Evolutionary conservation across 2,329 filamentous ascomycete genomes (phyloP).

Genomic region (Fusarium sp.): DNA sequence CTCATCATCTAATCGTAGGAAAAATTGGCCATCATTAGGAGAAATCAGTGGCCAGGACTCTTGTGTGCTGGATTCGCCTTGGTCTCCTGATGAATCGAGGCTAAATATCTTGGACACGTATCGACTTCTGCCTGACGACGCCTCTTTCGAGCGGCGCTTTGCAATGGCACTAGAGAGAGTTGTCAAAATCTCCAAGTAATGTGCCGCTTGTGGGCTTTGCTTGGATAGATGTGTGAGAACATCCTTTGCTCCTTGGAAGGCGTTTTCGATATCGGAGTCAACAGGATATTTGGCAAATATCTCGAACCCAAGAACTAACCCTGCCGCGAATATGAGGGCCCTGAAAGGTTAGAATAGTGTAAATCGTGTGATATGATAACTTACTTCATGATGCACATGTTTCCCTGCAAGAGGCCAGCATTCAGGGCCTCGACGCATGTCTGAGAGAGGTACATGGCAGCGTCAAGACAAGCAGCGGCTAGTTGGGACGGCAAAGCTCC

Average conservation of each 20-base stretch:
- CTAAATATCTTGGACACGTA: constrained; percentile 42
- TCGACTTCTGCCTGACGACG: constrained; percentile 36
- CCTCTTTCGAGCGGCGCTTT: constrained; percentile 25
- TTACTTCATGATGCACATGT: constrained; percentile 71
- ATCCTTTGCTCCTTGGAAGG: constrained; percentile 62
- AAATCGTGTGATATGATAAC: constrained; percentile 16
- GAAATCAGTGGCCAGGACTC: not conserved
- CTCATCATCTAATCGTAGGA: constrained; percentile 9
- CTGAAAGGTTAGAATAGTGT: constrained; percentile 43
- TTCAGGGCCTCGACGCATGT: constrained; percentile 63
- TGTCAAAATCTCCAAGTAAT: constrained; percentile 68
- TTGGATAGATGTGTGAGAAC: constrained; percentile 61
- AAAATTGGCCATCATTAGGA: not conserved
- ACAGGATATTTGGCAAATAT: constrained; percentile 63
- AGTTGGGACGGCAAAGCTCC: constrained; percentile 51
- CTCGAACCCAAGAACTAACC: constrained; percentile 67
- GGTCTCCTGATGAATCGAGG: constrained; percentile 1
- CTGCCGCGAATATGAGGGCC: constrained; percentile 67
- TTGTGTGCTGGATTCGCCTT: not conserved
- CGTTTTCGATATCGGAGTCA: constrained; percentile 57
- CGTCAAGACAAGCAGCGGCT: constrained; percentile 66
- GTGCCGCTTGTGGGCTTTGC: constrained; percentile 66
- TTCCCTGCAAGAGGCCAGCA: constrained; percentile 59
- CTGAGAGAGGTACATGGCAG: constrained; percentile 66
- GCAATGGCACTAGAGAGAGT: constrained; percentile 59